These are phyloP conservation scores for Stachybotrys elegans DNA, from an alignment of 2,329 filamentous ascomycete species.

Conservation along the genomic window DNA sequence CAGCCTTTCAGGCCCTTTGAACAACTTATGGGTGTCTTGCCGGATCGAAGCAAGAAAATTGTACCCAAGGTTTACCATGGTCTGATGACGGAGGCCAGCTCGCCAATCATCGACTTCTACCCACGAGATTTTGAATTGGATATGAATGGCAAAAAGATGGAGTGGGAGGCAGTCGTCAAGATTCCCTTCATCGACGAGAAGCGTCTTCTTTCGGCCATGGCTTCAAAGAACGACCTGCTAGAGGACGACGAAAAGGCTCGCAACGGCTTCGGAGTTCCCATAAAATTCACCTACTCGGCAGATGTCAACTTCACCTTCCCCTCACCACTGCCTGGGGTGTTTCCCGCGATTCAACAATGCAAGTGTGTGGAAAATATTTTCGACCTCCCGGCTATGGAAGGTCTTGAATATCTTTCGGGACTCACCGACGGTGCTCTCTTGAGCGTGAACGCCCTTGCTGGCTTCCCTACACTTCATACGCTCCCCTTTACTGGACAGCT, in stretches of 20 bases:
- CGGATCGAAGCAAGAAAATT: slow-evolving; percentile 95
- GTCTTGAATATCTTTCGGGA: slow-evolving; percentile 77
- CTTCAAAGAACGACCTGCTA: slow-evolving; percentile 73
- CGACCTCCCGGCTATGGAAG: slow-evolving; percentile 88
- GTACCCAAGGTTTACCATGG: slow-evolving; percentile 83
- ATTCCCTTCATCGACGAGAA: slow-evolving; percentile 98
- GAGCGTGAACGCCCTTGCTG: slow-evolving; percentile 77
- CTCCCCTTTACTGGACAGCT: slow-evolving; percentile 77
- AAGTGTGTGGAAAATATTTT: slow-evolving; percentile 95
- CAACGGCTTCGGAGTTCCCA: slow-evolving; percentile 84
- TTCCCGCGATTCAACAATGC: slow-evolving; percentile 82
- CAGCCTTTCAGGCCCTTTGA: slow-evolving; percentile 94
- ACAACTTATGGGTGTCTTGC: slow-evolving; percentile 96
- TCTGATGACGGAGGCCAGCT: slow-evolving; percentile 85
- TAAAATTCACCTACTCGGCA: slow-evolving; percentile 86
- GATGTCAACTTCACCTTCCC: slow-evolving; percentile 78
- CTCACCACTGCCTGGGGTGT: slow-evolving; percentile 82
- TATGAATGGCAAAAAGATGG: slow-evolving; percentile 99
- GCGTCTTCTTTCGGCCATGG: slow-evolving; percentile 80
- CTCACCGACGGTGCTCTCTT: slow-evolving; percentile 80
- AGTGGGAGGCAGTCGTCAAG: slow-evolving; percentile 98
- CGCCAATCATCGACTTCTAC: slow-evolving; percentile 97
- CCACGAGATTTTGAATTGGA: slow-evolving; percentile 94
- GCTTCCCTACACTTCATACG: slow-evolving; percentile 86
- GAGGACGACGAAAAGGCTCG: slow-evolving; percentile 71